These are phyloP conservation scores for Deinandra increscens DNA, from an alignment of 129 eudicot species.

Conservation along the genomic window DNA sequence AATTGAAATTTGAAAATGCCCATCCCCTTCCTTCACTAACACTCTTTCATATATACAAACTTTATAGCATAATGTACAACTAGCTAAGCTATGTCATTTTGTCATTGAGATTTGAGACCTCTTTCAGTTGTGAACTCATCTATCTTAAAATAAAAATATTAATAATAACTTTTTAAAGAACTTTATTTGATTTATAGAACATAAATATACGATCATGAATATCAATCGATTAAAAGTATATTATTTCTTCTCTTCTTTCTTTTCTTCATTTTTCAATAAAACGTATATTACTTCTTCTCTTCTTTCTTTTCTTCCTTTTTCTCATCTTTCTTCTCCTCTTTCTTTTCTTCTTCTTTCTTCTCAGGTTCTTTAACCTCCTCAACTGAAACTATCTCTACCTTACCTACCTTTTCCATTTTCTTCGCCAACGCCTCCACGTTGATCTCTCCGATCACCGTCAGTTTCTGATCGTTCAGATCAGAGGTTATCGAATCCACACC, in stretches of 20 bases:
- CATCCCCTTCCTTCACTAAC: no score
- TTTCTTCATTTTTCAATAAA: slow-evolving; percentile 25
- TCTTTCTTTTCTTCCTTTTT: slow-evolving; percentile 30
- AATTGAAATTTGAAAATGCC: no score
- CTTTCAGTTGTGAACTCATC: no score
- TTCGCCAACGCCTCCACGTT: slow-evolving; percentile 81
- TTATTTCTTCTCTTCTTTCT: slow-evolving; percentile 37
- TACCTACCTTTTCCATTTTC: slow-evolving; percentile 75
- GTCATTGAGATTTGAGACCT: no score
- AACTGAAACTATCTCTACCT: slow-evolving; percentile 79
- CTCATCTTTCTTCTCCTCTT: slow-evolving; percentile 50
- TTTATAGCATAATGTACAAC: no score
- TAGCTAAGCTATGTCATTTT: no score
- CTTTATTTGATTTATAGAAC: slow-evolving; percentile 16
- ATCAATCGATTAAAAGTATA: background rate
- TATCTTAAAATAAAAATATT: no score
- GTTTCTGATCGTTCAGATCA: slow-evolving; percentile 75
- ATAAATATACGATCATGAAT: background rate
- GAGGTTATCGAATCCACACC: slow-evolving; percentile 89
- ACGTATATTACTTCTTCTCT: slow-evolving; percentile 29
- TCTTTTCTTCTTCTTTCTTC: slow-evolving; percentile 63
- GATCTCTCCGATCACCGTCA: slow-evolving; percentile 92
- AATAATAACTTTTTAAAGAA: no score
- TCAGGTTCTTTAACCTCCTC: slow-evolving; percentile 96
- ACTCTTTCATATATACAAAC: no score